Base-by-base conservation (phyloP, 2,329 filamentous ascomycete species). In the Fusarium chaquense region DNA sequence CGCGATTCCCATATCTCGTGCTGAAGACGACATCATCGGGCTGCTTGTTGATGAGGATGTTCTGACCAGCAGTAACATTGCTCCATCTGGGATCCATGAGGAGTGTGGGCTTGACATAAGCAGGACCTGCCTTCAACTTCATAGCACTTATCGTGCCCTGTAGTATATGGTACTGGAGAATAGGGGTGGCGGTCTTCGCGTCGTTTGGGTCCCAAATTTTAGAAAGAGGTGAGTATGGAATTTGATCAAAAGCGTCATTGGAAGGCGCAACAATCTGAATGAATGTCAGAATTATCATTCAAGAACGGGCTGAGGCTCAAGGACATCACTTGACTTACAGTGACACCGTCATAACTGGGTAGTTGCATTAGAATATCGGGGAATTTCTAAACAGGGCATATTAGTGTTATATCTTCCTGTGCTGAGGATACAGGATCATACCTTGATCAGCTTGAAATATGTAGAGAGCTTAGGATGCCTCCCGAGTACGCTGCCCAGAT, bases 101-200 rank as follows among this genome's bases (percentile, higher is more conserved):
- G 20, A 85, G 78, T 2, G 83, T 85, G 32, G 80, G 75, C 35
- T 81, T 76, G 57, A 85, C 82, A 22, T 76, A 75, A 2, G 80
- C 77, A 4, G 77, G 77, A 3, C 81, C 81, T 1, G 74, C 62
- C 3, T 76, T 62, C 36, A 86, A 78, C 20, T 74, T 75, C 10
- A 73, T 76, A 8, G 80, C 79, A 6, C 77, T 72, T 15, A 89
- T 81, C 16, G 82, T 83, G 50, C 83, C 84, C 52, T 84, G 81
- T 28, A 91, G 79, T 52, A 91, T 84, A 78, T 91, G 89, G 77
- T 91, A 91, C 52, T 84, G 79, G 7, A 91, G 82, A 33, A 91
- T 82, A 35, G 78, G 77, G n/a, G 82, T 76, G 5, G 82, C 79
- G 11, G 86, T 80, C 40, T 80, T 78, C 51, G 78, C 75, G 70